Evolutionary conservation across 2,329 filamentous ascomycete species (phyloP).

Genomic region (Canariomyces notabilis): DNA sequence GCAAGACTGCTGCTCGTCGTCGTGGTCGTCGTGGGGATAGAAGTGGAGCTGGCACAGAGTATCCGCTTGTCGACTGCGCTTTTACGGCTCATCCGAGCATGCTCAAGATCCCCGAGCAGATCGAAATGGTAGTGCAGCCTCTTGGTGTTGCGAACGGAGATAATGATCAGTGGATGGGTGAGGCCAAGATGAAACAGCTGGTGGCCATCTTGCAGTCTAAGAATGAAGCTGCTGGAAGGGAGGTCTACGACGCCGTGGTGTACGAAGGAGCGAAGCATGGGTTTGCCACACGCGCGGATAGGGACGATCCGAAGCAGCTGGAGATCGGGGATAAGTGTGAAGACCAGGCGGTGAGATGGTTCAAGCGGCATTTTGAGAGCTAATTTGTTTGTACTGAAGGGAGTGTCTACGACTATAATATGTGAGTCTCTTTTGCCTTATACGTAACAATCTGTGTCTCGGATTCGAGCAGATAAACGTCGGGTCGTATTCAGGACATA

Average conservation of each 20-base stretch:
- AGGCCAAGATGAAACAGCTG: slow-evolving; percentile 22
- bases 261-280: slow-evolving; percentile 37
- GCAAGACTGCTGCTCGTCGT: too few relatives aligned
- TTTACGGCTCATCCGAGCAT: slow-evolving; percentile 42
- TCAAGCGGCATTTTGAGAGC: slow-evolving; percentile 19
- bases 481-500: too few relatives aligned
- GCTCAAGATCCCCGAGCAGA: slow-evolving; percentile 38
- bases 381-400: too few relatives aligned
- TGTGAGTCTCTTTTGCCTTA: too few relatives aligned
- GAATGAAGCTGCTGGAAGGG: slow-evolving; percentile 20
- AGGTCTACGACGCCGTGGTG: slow-evolving; percentile 29
- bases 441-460: too few relatives aligned
- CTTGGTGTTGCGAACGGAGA: slow-evolving; percentile 37
- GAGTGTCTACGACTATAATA: too few relatives aligned
- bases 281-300: slow-evolving; percentile 35
- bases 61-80: slow-evolving; percentile 36
- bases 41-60: slow-evolving; percentile 20
- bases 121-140: slow-evolving; percentile 34
- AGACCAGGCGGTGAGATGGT: slow-evolving; percentile 36
- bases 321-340: slow-evolving; percentile 32
- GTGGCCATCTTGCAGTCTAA: slow-evolving; percentile 28
- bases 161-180: slow-evolving; percentile 32
- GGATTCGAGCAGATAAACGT: too few relatives aligned
- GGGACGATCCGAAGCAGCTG: slow-evolving; percentile 31
- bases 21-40: too few relatives aligned